These are phyloP conservation scores for Nigrospora oryzae DNA, from an alignment of 2,329 filamentous ascomycete species.

Conservation along the genomic window DNA sequence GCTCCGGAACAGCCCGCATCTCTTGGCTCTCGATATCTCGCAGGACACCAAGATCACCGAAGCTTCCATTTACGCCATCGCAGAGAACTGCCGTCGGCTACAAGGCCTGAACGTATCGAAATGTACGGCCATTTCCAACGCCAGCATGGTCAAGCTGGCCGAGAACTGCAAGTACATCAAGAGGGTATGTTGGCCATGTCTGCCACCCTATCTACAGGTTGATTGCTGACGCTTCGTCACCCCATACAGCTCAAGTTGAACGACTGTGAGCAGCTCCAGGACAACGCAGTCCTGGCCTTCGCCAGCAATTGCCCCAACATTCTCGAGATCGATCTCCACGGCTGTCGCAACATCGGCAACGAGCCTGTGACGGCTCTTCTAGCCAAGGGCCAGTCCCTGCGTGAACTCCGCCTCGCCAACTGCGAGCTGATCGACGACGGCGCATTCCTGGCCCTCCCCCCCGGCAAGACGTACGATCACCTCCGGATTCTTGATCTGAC, in stretches of 20 bases:
- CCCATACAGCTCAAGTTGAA: conserved; percentile 76
- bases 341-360: conserved; percentile 74
- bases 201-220: conserved; percentile 4
- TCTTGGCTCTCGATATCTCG: conserved; percentile 87
- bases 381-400: conserved; percentile 69
- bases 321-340: conserved; percentile 90
- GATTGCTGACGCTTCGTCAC: conserved; percentile 18
- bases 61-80: conserved; percentile 66
- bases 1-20: conserved; percentile 67
- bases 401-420: conserved; percentile 79
- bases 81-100: conserved; percentile 72
- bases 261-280: conserved; percentile 76
- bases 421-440: conserved; percentile 78
- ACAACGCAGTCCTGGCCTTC: conserved; percentile 75
- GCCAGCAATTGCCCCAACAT: conserved; percentile 85
- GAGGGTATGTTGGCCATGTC: conserved; percentile 46
- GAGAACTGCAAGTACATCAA: conserved; percentile 81
- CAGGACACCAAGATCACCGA: conserved; percentile 74
- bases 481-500: conserved; percentile 91
- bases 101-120: conserved; percentile 91
- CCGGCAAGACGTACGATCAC: conserved; percentile 66
- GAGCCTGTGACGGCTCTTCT: conserved; percentile 76
- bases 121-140: conserved; percentile 77
- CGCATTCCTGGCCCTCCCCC: conserved; percentile 76
- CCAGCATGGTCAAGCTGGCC: conserved; percentile 74